Base-by-base conservation (phyloP, 2,329 filamentous ascomycete species). In the Beauveria australis region DNA sequence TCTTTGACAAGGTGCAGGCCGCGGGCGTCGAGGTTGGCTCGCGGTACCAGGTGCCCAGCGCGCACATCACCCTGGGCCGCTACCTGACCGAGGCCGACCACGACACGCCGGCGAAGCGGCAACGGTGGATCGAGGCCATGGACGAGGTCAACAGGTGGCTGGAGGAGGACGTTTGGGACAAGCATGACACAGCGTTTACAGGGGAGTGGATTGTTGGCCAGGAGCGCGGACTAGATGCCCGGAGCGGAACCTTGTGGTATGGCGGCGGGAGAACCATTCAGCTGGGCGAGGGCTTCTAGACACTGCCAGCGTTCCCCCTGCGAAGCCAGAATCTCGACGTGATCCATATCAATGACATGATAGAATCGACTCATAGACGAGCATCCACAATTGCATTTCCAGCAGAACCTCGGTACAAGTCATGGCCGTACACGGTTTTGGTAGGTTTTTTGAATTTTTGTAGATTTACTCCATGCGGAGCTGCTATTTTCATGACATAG, bases 151-250 rank as follows among this genome's bases (percentile, higher is more conserved):
- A 97, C 72, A 71, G 69, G 10, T 92, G 87, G 87, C 76, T 97
- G 28, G 79, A 86, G 69, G 74, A 74, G 12, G 82, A 89, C 67
- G 87, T 88, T 55, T 95, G 91, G 90, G 82, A 84, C 22, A 76
- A 73, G 44, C 67, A 71, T 26, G 74, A 69, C 52, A 75, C 71
- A 9, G 73, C 74, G 12, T 75, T 78, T 41, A 70, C 79, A 2
- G 87, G 88, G 0, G 89, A 94, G 69, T 97, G 93, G 92, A 76
- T 89, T 26, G 86, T 97, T n/a, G 92, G 93, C 0, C 84, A 95
- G 67, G 91, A 93, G 71, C 88, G 80, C 67, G 92, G 92, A 0
- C 74, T 97, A 59, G 89, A 93, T 68, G 85, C 85, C 62, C 83
- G 90, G 49, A 84, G 81, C 64, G 93, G 93, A 0, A 79, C 81